Evolutionary conservation across 2,329 filamentous ascomycete genomes (phyloP), one percentile per base, ranked within the genome.

Genomic region (Aspergillus latus): DNA sequence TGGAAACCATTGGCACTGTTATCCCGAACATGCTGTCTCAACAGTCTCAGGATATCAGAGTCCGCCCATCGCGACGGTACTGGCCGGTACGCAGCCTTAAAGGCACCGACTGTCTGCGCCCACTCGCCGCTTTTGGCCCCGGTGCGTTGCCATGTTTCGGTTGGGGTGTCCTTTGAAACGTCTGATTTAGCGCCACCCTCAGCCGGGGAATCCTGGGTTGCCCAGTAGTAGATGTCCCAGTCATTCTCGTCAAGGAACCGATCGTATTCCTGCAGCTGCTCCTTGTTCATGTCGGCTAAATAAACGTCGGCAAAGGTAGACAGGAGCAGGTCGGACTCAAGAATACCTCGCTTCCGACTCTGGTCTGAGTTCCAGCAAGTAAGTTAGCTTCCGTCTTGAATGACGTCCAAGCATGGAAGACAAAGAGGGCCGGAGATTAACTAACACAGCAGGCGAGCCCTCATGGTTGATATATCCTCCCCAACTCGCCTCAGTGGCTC

Each of bases 171-270:
- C 56, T 71, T 63, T 3, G 64, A 58, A 48, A 66, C 68, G 26
- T 65, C 56, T 29, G 77, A 75, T 57, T 82, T 80, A 62, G 85
- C 82, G 4, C 82, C 80, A 0, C 60, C 66, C 29, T 74, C 69
- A 1, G 57, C 49, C 0, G 70, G 69, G 5, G 87, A 81, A 65
- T 91, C 86, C 75, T 99, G 94, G 13, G 94, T 99, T 3, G 90
- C 91, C 94, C 94, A 99, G 82, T 99, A 99, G 82, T 99, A 99
- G 60, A 99, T 97, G 73, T 99, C 94, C 94, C 94, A 99, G 79
- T 99, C 94, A 76, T 99, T 99, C 78, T 99, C 94, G 75, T 99
- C 94, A 55, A 99, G 86, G 80, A 99, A 95, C 29, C 83, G 79
- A 73, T 97, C 93, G 79, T 94, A 97, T 75, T 96, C 85, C 66